Evolutionary conservation across 768 basidiomycete species (phyloP), one percentile per base, ranked within the genome.

Genomic region (Nevesoporus exiguus): DNA sequence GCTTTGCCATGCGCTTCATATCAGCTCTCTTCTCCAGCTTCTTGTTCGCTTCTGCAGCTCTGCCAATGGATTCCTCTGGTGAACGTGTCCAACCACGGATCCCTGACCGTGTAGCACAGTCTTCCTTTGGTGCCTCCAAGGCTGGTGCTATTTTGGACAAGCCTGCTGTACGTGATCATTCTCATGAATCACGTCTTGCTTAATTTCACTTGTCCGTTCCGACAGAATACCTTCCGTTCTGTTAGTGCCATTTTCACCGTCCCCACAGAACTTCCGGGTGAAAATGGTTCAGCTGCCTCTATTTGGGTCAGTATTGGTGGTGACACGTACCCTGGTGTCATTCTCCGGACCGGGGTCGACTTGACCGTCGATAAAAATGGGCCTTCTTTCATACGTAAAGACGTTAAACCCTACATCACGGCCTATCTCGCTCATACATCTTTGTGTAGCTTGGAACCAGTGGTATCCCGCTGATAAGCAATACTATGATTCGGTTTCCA

Each of bases 241-340:
- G 22, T 60, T 11, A 10, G 7, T 33, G 31, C 5, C 5, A 61
- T 44, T 17, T 34, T 56, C n/a, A n/a, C 34, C 1, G 39, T 46
- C n/a, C 51, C 54, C 9, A 2, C 0, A n/a, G n/a, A n/a, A n/a
- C n/a, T n/a, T 3, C 21, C 31, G 7, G 49, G 57, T 24, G 0
- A 6, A 2, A 1, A 2, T 2, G 25, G 27, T 7, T 3, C 21
- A 13, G 27, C 31, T 42, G 39, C 34, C 6, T 10, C 29, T 43
- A 21, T 25, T 17, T 56, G 44, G 54, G 41, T 56, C 3, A 50
- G 58, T 9, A 34, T 61, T 22, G 51, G 60, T 19, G 58, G 58
- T 3, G 21, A 42, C 25, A 43, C 13, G 6, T 60, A 51, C 25
- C 1, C 4, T 11, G 19, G 7, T 4, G n/a, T 1, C 10, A 5